Evolutionary conservation across 345 rosid species (phyloP), one percentile per base, ranked within the genome.

Genomic region (Populus davidiana): DNA sequence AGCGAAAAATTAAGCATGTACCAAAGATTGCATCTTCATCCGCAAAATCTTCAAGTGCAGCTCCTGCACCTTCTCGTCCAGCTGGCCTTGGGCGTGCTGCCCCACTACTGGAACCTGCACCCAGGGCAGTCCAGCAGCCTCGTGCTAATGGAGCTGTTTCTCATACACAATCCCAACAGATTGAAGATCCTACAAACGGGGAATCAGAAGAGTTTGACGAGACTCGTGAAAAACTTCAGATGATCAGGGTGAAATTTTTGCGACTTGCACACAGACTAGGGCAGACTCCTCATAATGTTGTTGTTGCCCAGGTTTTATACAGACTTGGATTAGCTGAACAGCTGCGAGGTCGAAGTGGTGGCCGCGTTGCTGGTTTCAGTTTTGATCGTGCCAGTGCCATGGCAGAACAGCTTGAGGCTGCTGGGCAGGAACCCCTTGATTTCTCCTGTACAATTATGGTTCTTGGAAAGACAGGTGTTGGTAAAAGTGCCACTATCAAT

Each of bases 361-460:
- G 98, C 25, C 97, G 98, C 71, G 99, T 96, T 85, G 98, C 98
- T 86, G 97, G 97, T 69, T 96, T 91, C 75, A 92, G 99, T 83
- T 96, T 94, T 81, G 99, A 96, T 85, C 97, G 98, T 73, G 99
- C 99, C 8, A 96, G 98, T 84, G 94, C 99, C 69, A 89, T 92
- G 97, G 99, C 97, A 44, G 99, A 90, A 85, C 96, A 94, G 87
- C 97, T 94, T 44, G 99, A 96, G 87, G 94, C 94, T 21, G 90
- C 93, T 66, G 97, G 97, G 70, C 96, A 88, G 86, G 98, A 92
- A 75, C 93, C 98, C 44, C 97, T 96, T 84, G 96, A 96, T 87
- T 94, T 94, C 86, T 92, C 99, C 70, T 96, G 99, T 86, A 96
- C 99, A 10, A 94, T 96, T 69, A 94, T 96, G 99, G 97, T 96